Base-by-base conservation (phyloP, 768 basidiomycete species). In the Lentinula guzmanii region DNA sequence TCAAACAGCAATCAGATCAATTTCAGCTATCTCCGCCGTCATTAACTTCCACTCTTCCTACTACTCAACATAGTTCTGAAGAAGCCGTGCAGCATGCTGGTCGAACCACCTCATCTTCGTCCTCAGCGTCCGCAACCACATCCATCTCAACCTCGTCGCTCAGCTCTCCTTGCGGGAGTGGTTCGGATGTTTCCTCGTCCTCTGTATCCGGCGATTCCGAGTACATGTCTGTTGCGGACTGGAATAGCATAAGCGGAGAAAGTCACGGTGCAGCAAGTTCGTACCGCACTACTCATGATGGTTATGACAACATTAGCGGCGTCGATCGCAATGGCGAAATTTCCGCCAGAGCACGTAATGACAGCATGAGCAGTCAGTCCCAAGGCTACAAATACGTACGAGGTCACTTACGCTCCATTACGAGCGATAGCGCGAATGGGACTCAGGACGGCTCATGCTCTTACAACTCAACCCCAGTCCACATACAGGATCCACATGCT, bases 211-310 rank as follows among this genome's bases (percentile, higher is more conserved):
- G 56, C n/a, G 56, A 45, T 31, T 58, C 56, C 3, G 56, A 58
- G 11, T 58, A 58, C 28, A 43, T 43, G 41, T 58, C 56, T 33
- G 56, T 58, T 46, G 56, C 35, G 5, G 54, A 56, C 37, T 56
- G 54, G 54, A 39, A 13, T 10, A 43, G 54, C 21, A 31, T 56
- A 10, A 9, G 54, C 18, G 37, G 56, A 24, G 45, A 33, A 39
- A 58, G 56, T 33, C 10, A 37, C 7, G 37, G 53, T 56, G 54
- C 11, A 33, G 56, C 45, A 31, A 58, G 56, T 28, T 46, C 56
- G 13, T 43, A 46, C 45, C 45, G 45, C 18, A 58, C 24, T 10
- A 33, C 42, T 45, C 28, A 39, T 39, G 31, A 24, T 43, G 42
- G 16, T 15, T 18, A 42, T 8, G 28, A 41, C 42, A n/a, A 42